Conservation (phyloP, 257 asterid genomes). For the Gentiana straminea region DNA sequence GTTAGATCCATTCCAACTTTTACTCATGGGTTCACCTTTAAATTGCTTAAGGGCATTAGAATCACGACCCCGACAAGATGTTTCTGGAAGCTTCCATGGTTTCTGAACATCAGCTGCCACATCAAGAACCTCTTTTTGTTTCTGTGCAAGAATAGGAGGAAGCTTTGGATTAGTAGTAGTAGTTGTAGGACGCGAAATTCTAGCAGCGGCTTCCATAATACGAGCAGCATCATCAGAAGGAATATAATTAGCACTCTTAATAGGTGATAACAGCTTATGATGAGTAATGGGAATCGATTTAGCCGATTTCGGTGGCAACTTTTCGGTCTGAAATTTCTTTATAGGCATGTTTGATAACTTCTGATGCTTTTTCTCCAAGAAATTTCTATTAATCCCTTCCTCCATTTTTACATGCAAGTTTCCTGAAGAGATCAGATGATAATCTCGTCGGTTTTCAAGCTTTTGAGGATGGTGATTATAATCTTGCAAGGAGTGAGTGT, state of each 20-base stretch:
- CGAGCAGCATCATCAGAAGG: slow-evolving; percentile 64
- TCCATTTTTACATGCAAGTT: slow-evolving; percentile 15
- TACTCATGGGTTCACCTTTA: slow-evolving; percentile 36
- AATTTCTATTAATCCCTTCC: slow-evolving; percentile 13
- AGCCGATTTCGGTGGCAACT: slow-evolving; percentile 83
- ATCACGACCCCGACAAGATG: slow-evolving; percentile 37
- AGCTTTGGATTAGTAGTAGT: slow-evolving; percentile 35
- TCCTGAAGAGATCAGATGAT: slow-evolving; percentile 28
- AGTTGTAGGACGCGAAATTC: slow-evolving; percentile 53
- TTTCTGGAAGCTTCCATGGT: slow-evolving; percentile 29
- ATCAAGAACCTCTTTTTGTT: slow-evolving; percentile 54
- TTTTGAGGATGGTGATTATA: slow-evolving; percentile 23
- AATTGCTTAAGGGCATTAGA: slow-evolving; percentile 28
- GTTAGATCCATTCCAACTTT: slow-evolving; percentile 34
- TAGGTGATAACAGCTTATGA: slow-evolving; percentile 84
- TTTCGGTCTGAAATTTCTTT: slow-evolving; percentile 71
- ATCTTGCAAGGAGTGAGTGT: slow-evolving; percentile 42
- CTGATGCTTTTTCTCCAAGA: slow-evolving; percentile 23
- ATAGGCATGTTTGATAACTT: slow-evolving; percentile 39
- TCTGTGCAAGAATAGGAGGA: slow-evolving; percentile 40
- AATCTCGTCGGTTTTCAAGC: slow-evolving; percentile 15
- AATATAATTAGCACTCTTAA: slow-evolving; percentile 41
- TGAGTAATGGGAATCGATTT: slow-evolving; percentile 74
- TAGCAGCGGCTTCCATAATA: slow-evolving; percentile 89
- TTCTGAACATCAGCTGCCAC: slow-evolving; percentile 53